A percentile compares a stretch with the other conserved stretches of the same genome.
Evolutionary conservation across 352 stramenopile species (phyloP).

Genomic region (Phytophthora quininea): DNA sequence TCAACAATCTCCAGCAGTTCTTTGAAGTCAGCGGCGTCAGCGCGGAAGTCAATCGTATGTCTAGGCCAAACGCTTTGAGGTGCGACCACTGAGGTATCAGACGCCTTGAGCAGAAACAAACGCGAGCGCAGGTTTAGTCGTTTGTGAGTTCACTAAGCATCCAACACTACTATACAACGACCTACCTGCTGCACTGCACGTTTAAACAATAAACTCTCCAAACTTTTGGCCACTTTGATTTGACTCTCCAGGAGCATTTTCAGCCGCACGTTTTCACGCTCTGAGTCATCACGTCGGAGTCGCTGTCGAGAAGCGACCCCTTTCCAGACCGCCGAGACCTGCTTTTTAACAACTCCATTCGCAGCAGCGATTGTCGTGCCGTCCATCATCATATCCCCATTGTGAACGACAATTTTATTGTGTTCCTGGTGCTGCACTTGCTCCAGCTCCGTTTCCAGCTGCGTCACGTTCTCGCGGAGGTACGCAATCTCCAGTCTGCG

Average conservation of each 20-base stretch:
- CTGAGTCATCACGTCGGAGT: conserved; percentile 12
- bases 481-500: conserved; percentile 43
- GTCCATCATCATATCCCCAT: not conserved
- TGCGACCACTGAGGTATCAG: conserved; percentile 10
- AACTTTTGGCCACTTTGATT: conserved; percentile 47
- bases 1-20: conserved; percentile 20
- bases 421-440: conserved; percentile 25
- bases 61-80: conserved; percentile 3
- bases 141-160: not conserved
- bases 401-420: conserved; percentile 28
- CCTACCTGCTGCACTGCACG: conserved; percentile 25
- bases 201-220: conserved; percentile 47
- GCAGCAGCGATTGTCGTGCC: not conserved
- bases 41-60: conserved; percentile 16
- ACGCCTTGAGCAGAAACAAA: conserved; percentile 14
- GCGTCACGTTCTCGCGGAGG: conserved; percentile 15
- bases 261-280: conserved; percentile 28
- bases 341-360: not conserved
- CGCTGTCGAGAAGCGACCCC: conserved; percentile 23
- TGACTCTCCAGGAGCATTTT: conserved; percentile 47
- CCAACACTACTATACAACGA: not conserved
- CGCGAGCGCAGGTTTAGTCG: not conserved
- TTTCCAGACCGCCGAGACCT: conserved; percentile 21
- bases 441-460: conserved; percentile 15
- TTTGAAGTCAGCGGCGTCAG: conserved; percentile 22